Evolutionary conservation across 225 moss, liverwort and hornwort genomes (phyloP), one percentile per base, ranked within the genome.

Genomic region (Lunularia cruciata): DNA sequence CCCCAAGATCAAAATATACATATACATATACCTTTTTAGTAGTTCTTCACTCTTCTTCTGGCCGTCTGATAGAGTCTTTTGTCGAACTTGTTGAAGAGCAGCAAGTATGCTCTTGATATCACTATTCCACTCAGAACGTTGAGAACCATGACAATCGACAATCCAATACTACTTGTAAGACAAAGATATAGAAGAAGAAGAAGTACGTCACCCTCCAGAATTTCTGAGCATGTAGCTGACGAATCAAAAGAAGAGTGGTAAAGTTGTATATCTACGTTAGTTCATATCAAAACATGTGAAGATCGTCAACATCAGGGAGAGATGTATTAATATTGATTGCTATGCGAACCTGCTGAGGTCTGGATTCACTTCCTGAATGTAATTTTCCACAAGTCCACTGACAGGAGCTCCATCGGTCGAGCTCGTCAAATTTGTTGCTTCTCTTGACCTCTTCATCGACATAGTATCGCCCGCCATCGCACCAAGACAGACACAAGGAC

Each of bases 1-100:
- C n/a, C n/a, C n/a, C n/a, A n/a, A n/a, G n/a, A n/a, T n/a, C n/a
- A n/a, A n/a, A n/a, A n/a, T n/a, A n/a, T n/a, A n/a, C n/a, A n/a
- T n/a, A 19, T 35, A 5, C 20, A 16, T 15, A 6, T 5, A 85
- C 85, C 75, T 81, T 39, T 57, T 78, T 35, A 85, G 35, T 12
- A 81, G 51, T 57, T 85, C 78, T 56, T 76, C 78, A 36, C 70
- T 73, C 52, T 63, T 81, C 67, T 76, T 81, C 37, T 76, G 78
- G 55, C 81, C 85, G 11, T 85, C 81, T 10, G 75, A 75, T 18
- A 73, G 51, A 5, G 85, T 78, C 61, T 81, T 85, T 53, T 81
- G 81, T n/a, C 81, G 81, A 12, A 85, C 85, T 73, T 85, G 76
- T 56, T 85, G 78, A 31, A 85, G 81, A 54, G 81, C 81, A 46